Percentiles rank a stretch among this genome's conserved stretches.
These are phyloP conservation scores for Suzukiozyma palmioleophila DNA, from an alignment of 1,139 yeast species.

Conservation along the genomic window DNA sequence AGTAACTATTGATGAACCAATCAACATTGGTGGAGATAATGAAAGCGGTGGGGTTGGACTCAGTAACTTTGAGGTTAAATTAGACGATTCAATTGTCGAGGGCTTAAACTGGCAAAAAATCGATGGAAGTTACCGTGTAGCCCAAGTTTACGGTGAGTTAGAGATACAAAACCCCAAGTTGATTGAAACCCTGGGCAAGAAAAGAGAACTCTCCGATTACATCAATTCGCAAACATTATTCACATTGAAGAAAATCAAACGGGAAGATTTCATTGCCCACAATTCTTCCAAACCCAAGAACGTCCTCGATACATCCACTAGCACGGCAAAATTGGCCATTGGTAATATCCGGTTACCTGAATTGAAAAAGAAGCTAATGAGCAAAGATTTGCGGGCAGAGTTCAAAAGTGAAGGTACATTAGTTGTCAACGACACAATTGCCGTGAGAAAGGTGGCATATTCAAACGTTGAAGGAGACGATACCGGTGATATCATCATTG, in stretches of 20 bases:
- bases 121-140: slow-evolving; percentile 75
- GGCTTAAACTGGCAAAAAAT: slow-evolving; percentile 79
- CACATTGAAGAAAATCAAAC: slow-evolving; percentile 27
- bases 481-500: slow-evolving; percentile 80
- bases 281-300: slow-evolving; percentile 6
- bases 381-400: slow-evolving; percentile 69
- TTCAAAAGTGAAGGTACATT: slow-evolving; percentile 91
- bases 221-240: slow-evolving; percentile 35
- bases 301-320: slow-evolving; percentile 10
- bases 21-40: slow-evolving; percentile 50
- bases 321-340: slow-evolving; percentile 55
- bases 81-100: slow-evolving; percentile 64
- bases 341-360: slow-evolving; percentile 89
- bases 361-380: slow-evolving; percentile 58
- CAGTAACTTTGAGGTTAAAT: slow-evolving; percentile 65
- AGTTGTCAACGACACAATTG: slow-evolving; percentile 75
- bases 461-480: slow-evolving; percentile 38
- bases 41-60: slow-evolving; percentile 31
- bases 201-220: slow-evolving; percentile 24
- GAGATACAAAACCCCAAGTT: slow-evolving; percentile 35
- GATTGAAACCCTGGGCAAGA: slow-evolving; percentile 9
- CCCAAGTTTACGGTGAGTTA: slow-evolving; percentile 75
- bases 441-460: slow-evolving; percentile 65
- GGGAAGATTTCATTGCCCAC: slow-evolving; percentile 5
- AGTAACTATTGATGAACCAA: slow-evolving; percentile 35